A percentile compares a stretch with the other conserved stretches of the same genome.
Evolutionary conservation across 2,329 filamentous ascomycete genomes (phyloP).

Genomic region (Diaporthe humulicola): DNA sequence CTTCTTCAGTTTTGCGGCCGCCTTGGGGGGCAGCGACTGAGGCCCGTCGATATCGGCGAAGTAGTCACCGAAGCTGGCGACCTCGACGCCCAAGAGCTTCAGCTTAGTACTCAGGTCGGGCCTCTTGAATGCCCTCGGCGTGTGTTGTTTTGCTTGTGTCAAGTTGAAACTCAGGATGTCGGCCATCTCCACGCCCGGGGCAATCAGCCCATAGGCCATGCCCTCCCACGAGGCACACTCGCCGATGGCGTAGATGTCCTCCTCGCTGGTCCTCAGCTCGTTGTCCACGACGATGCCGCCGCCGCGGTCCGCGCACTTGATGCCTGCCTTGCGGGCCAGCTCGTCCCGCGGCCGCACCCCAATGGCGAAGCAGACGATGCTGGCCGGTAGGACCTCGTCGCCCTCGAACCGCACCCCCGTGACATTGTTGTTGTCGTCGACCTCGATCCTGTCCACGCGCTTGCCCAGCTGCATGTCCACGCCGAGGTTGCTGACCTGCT

Average conservation of each 20-base stretch:
- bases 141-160: slow-evolving; percentile 82
- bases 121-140: slow-evolving; percentile 78
- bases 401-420: slow-evolving; percentile 84
- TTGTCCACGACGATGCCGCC: slow-evolving; percentile 81
- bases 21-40: slow-evolving; percentile 73
- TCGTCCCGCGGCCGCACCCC: slow-evolving; percentile 87
- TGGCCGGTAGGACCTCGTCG: slow-evolving; percentile 81
- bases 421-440: slow-evolving; percentile 76
- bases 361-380: slow-evolving; percentile 90
- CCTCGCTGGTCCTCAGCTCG: slow-evolving; percentile 76
- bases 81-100: slow-evolving; percentile 90
- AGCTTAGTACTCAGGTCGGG: slow-evolving; percentile 93
- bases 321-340: slow-evolving; percentile 76
- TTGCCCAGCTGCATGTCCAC: slow-evolving; percentile 85
- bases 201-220: slow-evolving; percentile 90
- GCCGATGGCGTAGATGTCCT: slow-evolving; percentile 87
- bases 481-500: slow-evolving; percentile 83
- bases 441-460: slow-evolving; percentile 79
- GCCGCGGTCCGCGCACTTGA: slow-evolving; percentile 79
- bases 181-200: slow-evolving; percentile 92
- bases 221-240: slow-evolving; percentile 93
- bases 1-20: slow-evolving; percentile 58
- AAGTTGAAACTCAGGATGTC: slow-evolving; percentile 93
- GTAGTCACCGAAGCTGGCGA: slow-evolving; percentile 94
- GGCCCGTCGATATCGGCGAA: slow-evolving; percentile 91